Conservation (phyloP, 192 early-diverging fungal genomes). For the Mortierella claussenii region DNA sequence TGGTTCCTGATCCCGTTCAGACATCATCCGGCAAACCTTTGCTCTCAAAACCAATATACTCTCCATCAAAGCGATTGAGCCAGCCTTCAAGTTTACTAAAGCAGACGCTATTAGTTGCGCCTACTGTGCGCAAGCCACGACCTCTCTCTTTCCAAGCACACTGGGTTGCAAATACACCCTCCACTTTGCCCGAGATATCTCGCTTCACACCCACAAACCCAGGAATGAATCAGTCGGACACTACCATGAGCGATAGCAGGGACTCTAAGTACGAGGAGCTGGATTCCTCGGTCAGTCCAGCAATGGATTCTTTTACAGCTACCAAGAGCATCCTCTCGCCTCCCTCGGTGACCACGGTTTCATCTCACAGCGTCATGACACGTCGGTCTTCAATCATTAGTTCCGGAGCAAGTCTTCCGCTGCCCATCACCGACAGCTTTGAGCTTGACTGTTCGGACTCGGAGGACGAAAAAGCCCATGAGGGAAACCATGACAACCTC, state of each 20-base stretch:
- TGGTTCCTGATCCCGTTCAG: background rate
- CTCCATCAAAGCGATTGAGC: background rate
- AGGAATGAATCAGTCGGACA: background rate
- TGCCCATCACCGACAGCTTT: background rate
- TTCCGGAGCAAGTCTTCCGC: background rate
- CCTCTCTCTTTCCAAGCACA: background rate
- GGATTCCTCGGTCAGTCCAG: background rate
- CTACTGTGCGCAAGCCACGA: background rate
- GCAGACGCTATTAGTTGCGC: conserved; percentile 5
- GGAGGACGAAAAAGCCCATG: conserved; percentile 1
- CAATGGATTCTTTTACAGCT: conserved; percentile 15
- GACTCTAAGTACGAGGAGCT: background rate
- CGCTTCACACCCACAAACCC: background rate
- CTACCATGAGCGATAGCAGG: background rate
- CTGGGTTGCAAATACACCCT: background rate
- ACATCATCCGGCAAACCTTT: background rate
- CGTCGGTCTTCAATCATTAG: background rate
- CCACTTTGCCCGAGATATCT: background rate
- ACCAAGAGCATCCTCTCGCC: conserved; percentile 12
- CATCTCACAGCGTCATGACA: background rate
- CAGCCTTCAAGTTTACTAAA: conserved; percentile 5
- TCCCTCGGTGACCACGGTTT: conserved; percentile 5
- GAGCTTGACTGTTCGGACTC: background rate
- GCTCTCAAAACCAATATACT: background rate
- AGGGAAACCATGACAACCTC: background rate